These are phyloP conservation scores for Tuber brumale DNA, from an alignment of 495 filamentous ascomycete genomes.

Conservation along the genomic window DNA sequence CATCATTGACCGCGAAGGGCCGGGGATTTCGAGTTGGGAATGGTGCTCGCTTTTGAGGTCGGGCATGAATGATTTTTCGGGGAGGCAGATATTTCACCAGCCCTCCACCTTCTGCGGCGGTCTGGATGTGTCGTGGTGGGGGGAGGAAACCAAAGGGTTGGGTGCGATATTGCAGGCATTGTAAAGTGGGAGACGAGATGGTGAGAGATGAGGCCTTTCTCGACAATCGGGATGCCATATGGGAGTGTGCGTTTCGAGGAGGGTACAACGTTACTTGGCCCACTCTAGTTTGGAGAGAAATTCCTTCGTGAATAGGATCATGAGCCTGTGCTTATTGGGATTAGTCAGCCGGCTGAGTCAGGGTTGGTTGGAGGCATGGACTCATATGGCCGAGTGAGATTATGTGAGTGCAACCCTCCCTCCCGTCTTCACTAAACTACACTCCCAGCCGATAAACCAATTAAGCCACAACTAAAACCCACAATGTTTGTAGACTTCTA, in stretches of 20 bases:
- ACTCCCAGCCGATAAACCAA: background rate
- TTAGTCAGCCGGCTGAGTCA: background rate
- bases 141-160: background rate
- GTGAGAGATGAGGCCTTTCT: background rate
- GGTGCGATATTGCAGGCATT: background rate
- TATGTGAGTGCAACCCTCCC: background rate
- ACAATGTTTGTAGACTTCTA: too few species aligned
- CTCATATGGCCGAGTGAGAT: background rate
- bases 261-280: background rate
- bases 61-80: constrained; percentile 4
- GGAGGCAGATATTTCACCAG: background rate
- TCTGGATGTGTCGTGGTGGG: background rate
- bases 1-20: constrained; percentile 57
- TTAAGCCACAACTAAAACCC: background rate
- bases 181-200: background rate
- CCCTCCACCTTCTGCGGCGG: background rate
- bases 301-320: background rate
- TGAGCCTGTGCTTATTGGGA: background rate
- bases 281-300: background rate
- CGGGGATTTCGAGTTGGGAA: constrained; percentile 18
- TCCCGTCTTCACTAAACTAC: background rate
- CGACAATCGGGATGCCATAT: background rate
- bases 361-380: background rate
- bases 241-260: background rate
- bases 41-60: constrained; percentile 18